Base-by-base conservation (phyloP, 306 rosid genomes). In the Vigna trinervia region DNA sequence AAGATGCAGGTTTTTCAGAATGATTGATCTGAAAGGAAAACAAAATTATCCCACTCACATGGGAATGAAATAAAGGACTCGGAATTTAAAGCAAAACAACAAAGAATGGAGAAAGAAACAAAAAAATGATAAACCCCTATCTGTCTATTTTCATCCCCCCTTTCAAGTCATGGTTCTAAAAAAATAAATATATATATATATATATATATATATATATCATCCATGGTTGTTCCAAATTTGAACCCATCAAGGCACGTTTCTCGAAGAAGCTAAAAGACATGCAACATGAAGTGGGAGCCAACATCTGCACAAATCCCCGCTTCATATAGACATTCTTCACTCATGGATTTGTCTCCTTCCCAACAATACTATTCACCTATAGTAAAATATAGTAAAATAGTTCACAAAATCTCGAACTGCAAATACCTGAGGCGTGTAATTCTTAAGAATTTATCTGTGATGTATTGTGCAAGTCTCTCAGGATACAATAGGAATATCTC, bases 221-320 rank as follows among this genome's bases (percentile, higher is more conserved):
- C 6, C 38, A 36, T 36, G 14, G 0, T 19, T 65, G 10, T 41
- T 41, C 34, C 57, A 26, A 13, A 23, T 8, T 48, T 26, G 52
- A 75, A 76, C 43, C 56, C 65, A 19, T 77, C 14, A 65, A 23
- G 45, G 38, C 81, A 77, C 34, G 22, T 53, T 41, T 54, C 41
- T 36, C 38, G 22, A 67, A 38, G 38, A 46, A 60, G 30, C 52
- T 4, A 75, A 36, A 75, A 14, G 74, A 82, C 89, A 84, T 30
- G 71, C 64, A 90, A 87, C 89, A 71, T 90, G 89, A 43, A 73
- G 60, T 41, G 32, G 50, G 77, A 74, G 15, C 59, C 73, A 77
- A 67, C 39, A 28, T 58, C 15, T 30, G 60, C 54, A 73, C 3
- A n/a, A 80, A 43, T 23, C 59, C 34, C 17, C 45, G 9, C 14